These are phyloP conservation scores for Solanum pennellii DNA, from an alignment of 257 asterid genomes.

Conservation along the genomic window DNA sequence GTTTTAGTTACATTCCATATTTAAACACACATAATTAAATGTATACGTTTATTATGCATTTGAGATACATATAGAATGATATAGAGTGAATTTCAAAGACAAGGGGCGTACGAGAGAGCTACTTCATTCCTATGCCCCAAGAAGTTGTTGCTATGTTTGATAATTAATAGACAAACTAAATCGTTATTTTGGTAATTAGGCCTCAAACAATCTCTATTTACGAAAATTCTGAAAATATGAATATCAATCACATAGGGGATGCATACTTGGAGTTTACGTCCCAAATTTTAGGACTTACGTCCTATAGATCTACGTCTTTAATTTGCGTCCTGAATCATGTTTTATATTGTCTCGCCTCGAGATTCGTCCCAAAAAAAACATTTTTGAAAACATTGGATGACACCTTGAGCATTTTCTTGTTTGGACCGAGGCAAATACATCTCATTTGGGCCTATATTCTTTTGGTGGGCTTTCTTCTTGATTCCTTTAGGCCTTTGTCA, in stretches of 20 bases:
- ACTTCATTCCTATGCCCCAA: neutral
- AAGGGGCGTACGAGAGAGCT: neutral
- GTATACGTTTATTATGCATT: no score
- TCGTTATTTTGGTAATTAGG: neutral
- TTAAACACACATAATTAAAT: no score
- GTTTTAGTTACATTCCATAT: no score
- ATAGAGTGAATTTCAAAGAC: neutral
- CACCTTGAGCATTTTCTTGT: neutral
- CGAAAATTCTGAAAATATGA: neutral
- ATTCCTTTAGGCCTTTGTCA: neutral
- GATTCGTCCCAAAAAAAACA: no score
- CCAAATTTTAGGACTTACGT: no score
- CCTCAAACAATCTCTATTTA: neutral
- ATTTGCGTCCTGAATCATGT: accelerated
- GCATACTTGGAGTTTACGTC: neutral
- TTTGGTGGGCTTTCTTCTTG: neutral
- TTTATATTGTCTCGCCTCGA: no score
- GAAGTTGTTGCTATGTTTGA: neutral
- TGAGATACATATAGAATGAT: no score
- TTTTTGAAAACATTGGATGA: neutral
- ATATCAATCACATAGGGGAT: neutral
- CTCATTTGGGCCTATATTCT: neutral
- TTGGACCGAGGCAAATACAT: neutral
- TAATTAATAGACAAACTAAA: neutral
- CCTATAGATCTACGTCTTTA: neutral